Evolutionary conservation across 139 green algal species (phyloP).

Genomic region (Micractinium sp.): DNA sequence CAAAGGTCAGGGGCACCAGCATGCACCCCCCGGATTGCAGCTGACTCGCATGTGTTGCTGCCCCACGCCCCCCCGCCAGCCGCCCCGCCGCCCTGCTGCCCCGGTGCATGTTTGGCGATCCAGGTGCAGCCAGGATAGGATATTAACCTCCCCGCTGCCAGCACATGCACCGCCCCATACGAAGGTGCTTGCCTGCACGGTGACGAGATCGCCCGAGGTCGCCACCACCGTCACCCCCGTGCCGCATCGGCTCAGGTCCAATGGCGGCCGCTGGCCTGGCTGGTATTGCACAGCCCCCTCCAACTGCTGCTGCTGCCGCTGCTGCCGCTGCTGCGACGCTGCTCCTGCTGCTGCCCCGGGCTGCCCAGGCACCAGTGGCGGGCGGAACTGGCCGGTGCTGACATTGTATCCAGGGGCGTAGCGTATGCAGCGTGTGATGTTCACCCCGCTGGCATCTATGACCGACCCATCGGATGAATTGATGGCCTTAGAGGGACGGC

Average conservation of each 20-base stretch:
- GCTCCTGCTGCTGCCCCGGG: too few species aligned
- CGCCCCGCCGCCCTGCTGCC: too few species aligned
- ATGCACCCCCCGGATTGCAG: too few species aligned
- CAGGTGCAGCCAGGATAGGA: not conserved
- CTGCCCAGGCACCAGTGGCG: too few species aligned
- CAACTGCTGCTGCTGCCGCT: not conserved
- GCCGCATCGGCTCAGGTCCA: not conserved
- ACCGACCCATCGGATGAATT: not conserved
- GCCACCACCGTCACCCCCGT: not conserved
- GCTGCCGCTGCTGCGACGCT: not conserved
- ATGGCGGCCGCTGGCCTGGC: not conserved
- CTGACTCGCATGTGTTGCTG: too few species aligned
- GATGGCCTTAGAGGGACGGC: not conserved
- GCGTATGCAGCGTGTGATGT: not conserved
- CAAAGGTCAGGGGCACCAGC: too few species aligned
- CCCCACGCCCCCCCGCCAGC: too few species aligned
- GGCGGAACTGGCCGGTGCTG: not conserved
- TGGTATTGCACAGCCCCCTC: not conserved
- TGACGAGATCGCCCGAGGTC: not conserved
- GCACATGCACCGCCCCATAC: not conserved
- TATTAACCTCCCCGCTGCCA: too few species aligned
- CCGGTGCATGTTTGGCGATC: too few species aligned
- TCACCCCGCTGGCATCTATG: not conserved
- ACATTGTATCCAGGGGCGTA: conserved; percentile 2
- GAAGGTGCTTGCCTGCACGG: not conserved